Evolutionary conservation across 2,329 filamentous ascomycete genomes (phyloP), one percentile per base, ranked within the genome.

Genomic region (Diplocarpon rosae): DNA sequence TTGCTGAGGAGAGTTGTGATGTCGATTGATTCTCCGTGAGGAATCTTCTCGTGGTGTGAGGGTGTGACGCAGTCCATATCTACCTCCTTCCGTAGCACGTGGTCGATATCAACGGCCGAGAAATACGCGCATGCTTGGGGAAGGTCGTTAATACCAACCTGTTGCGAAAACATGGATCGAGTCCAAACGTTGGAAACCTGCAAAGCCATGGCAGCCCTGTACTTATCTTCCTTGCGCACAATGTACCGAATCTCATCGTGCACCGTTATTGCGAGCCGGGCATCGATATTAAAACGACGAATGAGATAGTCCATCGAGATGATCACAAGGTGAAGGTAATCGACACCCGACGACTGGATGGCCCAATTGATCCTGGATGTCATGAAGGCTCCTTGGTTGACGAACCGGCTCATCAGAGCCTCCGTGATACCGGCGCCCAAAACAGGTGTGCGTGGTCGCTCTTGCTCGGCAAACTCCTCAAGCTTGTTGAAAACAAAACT

Each of bases 281-380:
- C 88, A 43, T 85, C 66, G 49, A 98, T 78, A 57, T 85, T 89
- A 69, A 84, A 98, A 5, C 82, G 83, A 1, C 87, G 78, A 42
- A 82, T 81, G 2, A 98, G 73, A 59, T 94, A 95, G 61, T 96
- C 89, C 93, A 98, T 98, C 12, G 80, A 74, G 2, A 96, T 78
- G 51, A 98, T 87, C 14, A 98, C 74, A 4, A 98, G 78, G 59
- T 98, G 92, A 1, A 98, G 75, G 63, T 98, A 98, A 63, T 98
- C 93, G 3, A 96, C 90, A 5, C 93, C 92, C 0, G 86, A 94
- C 1, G 89, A 95, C 59, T 98, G 92, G 55, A 98, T 96, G 2
- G 92, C 92, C 92, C 92, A 98, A 62, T 98, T 98, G 66, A 98
- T 96, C 29, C 93, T 82, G 14, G 85, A 93, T 1, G 92, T 95